Conservation (phyloP, 208 protist genomes). For the Trypanosoma vivax region DNA sequence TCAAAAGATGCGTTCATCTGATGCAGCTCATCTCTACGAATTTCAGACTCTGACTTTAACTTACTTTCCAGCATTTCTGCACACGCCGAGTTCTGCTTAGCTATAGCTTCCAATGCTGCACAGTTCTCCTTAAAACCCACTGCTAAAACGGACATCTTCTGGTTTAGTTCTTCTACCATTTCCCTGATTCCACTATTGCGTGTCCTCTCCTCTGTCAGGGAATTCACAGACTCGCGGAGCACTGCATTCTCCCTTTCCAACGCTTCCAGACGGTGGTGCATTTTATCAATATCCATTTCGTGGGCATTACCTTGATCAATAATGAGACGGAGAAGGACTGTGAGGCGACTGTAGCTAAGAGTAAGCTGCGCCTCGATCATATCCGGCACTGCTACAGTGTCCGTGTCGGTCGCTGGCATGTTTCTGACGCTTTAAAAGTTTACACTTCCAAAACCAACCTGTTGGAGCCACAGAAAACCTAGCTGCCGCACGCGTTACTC, state of each 20-base stretch:
- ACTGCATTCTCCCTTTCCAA: slow-evolving; percentile 47
- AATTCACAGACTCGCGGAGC: slow-evolving; percentile 35
- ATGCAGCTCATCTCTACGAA: slow-evolving; percentile 4
- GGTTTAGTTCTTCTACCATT: slow-evolving; percentile 12
- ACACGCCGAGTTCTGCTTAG: not conserved
- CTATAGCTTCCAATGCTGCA: not conserved
- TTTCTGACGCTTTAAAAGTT: too few species aligned
- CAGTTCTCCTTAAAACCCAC: slow-evolving; percentile 11
- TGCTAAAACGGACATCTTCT: slow-evolving; percentile 7
- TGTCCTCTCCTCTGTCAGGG: slow-evolving; percentile 21
- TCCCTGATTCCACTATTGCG: slow-evolving; percentile 11
- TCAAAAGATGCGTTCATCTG: slow-evolving; percentile 7
- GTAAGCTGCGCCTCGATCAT: slow-evolving; percentile 89
- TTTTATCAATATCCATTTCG: slow-evolving; percentile 64
- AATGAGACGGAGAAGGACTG: slow-evolving; percentile 69
- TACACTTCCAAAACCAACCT: too few species aligned
- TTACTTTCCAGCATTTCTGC: not conserved
- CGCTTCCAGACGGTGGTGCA: slow-evolving; percentile 39
- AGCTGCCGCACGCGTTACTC: too few species aligned
- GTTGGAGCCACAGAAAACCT: too few species aligned
- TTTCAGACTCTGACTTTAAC: slow-evolving; percentile 4
- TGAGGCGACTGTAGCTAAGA: slow-evolving; percentile 80
- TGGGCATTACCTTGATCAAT: slow-evolving; percentile 81
- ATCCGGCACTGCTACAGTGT: slow-evolving; percentile 70
- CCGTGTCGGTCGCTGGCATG: slow-evolving; percentile 69